A percentile compares a stretch with the other conserved stretches of the same genome.
Conservation (phyloP, 2,329 filamentous ascomycete genomes). For the Fusarium napiforme region DNA sequence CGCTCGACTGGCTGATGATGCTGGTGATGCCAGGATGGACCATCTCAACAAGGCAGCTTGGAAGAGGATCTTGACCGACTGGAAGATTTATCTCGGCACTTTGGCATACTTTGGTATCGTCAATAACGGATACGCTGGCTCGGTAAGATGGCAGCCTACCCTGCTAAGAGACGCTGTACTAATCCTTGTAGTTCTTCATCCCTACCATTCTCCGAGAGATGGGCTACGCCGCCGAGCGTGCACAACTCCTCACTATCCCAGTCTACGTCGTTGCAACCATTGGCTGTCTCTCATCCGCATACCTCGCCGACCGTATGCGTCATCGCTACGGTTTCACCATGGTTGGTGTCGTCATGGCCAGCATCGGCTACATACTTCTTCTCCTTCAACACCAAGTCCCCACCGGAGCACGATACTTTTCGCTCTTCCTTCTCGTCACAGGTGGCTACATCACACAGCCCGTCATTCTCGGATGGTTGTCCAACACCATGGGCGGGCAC, state of each 20-base stretch:
- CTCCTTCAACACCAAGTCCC: constrained; percentile 1
- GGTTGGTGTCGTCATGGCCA: not conserved
- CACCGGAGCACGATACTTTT: constrained; percentile 22
- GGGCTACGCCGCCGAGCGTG: constrained; percentile 65
- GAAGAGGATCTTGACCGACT: constrained; percentile 66
- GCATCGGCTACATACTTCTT: constrained; percentile 12
- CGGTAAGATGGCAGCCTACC: constrained; percentile 29
- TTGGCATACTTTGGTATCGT: constrained; percentile 52
- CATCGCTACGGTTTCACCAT: constrained; percentile 24
- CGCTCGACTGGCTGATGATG: constrained; percentile 63
- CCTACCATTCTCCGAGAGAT: constrained; percentile 72
- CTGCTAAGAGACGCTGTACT: accelerated
- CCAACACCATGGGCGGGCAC: constrained; percentile 68
- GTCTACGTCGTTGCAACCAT: constrained; percentile 72
- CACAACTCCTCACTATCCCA: constrained; percentile 73
- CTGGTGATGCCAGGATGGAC: constrained; percentile 9
- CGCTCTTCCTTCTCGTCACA: constrained; percentile 8
- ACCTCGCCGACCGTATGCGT: not conserved
- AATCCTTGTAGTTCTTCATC: constrained; percentile 56
- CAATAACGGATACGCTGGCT: constrained; percentile 65
- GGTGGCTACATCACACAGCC: constrained; percentile 15
- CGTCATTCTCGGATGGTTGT: constrained; percentile 76
- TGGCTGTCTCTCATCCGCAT: constrained; percentile 61
- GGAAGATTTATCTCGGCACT: constrained; percentile 50
- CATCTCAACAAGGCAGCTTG: constrained; percentile 62